A percentile compares a stretch with the other conserved stretches of the same genome.
Evolutionary conservation across 1,139 yeast genomes (phyloP).

Genomic region (Hemisphaericaspora subhashii): DNA sequence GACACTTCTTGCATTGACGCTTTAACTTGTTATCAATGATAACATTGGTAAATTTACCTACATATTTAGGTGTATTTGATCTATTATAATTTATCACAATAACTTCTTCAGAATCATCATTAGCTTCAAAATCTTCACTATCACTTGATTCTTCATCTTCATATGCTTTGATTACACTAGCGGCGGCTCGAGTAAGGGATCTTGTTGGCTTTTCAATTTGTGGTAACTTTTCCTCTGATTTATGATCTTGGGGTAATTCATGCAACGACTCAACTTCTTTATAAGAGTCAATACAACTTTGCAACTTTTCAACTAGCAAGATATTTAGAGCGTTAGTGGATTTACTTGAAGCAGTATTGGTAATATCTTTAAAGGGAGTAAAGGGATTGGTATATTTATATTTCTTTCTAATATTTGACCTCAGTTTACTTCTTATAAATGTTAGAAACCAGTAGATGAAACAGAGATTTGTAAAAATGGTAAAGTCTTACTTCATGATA

Average conservation of each 20-base stretch:
- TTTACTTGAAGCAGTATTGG: no score
- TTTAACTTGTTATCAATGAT: constrained; percentile 13
- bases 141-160: not conserved
- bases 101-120: constrained; percentile 1
- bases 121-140: not conserved
- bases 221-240: not conserved
- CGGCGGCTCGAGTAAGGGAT: not conserved
- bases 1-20: constrained; percentile 17
- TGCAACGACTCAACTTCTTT: not conserved
- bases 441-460: not conserved
- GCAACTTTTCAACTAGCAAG: not conserved
- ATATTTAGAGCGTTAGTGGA: no score
- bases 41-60: constrained; percentile 16
- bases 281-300: not conserved
- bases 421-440: not conserved
- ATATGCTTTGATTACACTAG: not conserved
- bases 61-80: constrained; percentile 18
- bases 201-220: not conserved
- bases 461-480: not conserved
- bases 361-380: not conserved
- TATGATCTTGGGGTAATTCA: not conserved
- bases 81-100: constrained; percentile 15
- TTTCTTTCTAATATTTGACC: not conserved
- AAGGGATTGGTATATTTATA: constrained; percentile 2
- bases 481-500: not conserved